phyloP scores from a whole-genome alignment of 2,329 filamentous ascomycete genomes.

The Ceratocystiopsis brevicomis region DNA sequence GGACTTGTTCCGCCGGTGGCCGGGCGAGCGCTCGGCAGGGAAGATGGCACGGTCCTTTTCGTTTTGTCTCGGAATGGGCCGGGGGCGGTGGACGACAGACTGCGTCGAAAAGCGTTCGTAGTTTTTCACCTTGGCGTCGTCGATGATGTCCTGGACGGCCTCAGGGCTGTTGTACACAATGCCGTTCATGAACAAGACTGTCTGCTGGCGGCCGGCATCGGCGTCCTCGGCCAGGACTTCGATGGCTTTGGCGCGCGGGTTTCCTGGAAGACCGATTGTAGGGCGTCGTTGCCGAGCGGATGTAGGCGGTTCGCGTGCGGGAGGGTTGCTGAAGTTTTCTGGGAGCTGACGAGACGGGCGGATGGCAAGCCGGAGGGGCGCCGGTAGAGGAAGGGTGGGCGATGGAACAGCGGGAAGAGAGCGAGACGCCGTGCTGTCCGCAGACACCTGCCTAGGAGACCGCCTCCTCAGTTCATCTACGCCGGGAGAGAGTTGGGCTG shows the following conservation, averaged over 20 bases:
- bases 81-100: conserved; percentile 34
- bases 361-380: conserved; percentile 9
- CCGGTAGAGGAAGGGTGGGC: conserved; percentile 1
- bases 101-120: conserved; percentile 8
- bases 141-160: conserved; percentile 29
- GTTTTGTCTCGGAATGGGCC: conserved; percentile 33
- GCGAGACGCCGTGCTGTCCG: neutral
- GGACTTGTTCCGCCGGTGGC: conserved; percentile 31
- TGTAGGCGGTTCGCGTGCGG: conserved; percentile 17
- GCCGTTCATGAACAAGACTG: conserved; percentile 36
- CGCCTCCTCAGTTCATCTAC: conserved; percentile 30
- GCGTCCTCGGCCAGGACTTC: conserved; percentile 14
- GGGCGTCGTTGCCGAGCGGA: conserved; percentile 25
- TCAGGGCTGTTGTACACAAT: conserved; percentile 35
- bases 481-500: conserved; percentile 31
- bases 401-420: neutral
- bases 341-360: conserved; percentile 15
- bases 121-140: conserved; percentile 18
- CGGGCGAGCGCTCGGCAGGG: conserved; percentile 23
- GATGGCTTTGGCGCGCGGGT: conserved; percentile 23
- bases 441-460: conserved; percentile 25
- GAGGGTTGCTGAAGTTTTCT: conserved; percentile 13
- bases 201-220: conserved; percentile 20
- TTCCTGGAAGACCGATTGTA: conserved; percentile 27
- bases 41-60: conserved; percentile 28